Base-by-base conservation (phyloP, 768 basidiomycete genomes). In the Phallus indusiatus region DNA sequence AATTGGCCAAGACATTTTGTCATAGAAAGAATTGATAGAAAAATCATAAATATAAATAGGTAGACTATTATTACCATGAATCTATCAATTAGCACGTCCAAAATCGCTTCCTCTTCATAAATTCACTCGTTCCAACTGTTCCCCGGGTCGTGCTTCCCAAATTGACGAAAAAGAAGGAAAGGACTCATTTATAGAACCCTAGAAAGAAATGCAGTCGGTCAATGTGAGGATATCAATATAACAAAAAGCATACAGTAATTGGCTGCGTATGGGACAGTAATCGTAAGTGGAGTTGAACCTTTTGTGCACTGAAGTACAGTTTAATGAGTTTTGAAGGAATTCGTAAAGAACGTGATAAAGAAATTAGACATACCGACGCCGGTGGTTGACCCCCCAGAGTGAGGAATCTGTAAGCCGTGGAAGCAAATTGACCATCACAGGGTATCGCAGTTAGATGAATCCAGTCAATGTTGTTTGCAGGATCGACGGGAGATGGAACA, bases 341-440 rank as follows among this genome's bases (percentile, higher is more conserved):
- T 17, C 20, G 2, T 51, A n/a, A n/a, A n/a, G n/a, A 28, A 55
- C 20, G n/a, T 28, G 46, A 21, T 55, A 16, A 20, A 1, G 22
- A 51, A 28, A 36, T 37, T 35, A 34, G 55, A 72, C 73, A 48
- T 67, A 75, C 78, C 35, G 77, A 72, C 18, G 78, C 63, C 28
- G 83, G 83, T 46, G 83, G 77, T 50, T 78, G 77, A 16, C 85
- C 84, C 14, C 74, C 77, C 4, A 70, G 64, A 17, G 81, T 85
- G 61, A 80, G 70, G 4, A 79, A 68, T 47, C 84, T 73, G 69
- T 78, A 85, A 3, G 84, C 69, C 59, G 72, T 64, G 36, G 68
- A 73, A 0, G 83, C 83, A 42, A 85, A 68, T 2, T 69, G 64
- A 1, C 84, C 85, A 24, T 73, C 54, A 11, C 24, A 2, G 10